A percentile compares a stretch with the other conserved stretches of the same genome.
Conservation (phyloP, 345 rosid species). For the Microthlaspi erraticum region DNA sequence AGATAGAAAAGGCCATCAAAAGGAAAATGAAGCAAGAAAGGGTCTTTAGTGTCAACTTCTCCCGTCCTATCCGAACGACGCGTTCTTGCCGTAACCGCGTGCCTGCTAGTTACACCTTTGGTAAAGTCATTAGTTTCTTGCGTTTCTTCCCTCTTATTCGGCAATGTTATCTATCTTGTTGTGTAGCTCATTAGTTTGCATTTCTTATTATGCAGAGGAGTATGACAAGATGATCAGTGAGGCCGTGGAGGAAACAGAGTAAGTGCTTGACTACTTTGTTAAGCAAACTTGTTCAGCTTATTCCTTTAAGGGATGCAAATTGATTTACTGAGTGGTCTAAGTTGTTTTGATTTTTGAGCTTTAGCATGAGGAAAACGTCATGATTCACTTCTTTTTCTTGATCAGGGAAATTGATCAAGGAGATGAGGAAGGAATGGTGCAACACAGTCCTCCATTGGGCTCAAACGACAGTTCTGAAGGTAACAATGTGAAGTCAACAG, state of each 20-base stretch:
- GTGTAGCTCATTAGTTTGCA: slow-evolving; percentile 27
- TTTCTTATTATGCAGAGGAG: slow-evolving; percentile 58
- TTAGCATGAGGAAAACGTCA: slow-evolving; percentile 8
- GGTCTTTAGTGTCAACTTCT: slow-evolving; percentile 49
- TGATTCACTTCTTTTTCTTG: slow-evolving; percentile 11
- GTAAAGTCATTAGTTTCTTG: slow-evolving; percentile 48
- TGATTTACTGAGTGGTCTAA: not conserved
- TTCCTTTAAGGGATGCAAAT: slow-evolving; percentile 13
- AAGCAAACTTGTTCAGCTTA: no score
- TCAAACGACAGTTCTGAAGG: slow-evolving; percentile 43
- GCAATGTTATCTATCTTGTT: not conserved
- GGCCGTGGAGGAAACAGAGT: slow-evolving; percentile 67
- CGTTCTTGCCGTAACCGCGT: slow-evolving; percentile 72
- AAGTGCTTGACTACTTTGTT: slow-evolving; percentile 48
- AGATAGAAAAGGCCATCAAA: slow-evolving; percentile 68
- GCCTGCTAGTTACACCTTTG: slow-evolving; percentile 71
- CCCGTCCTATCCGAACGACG: slow-evolving; percentile 42
- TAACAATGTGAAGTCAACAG: slow-evolving; percentile 41
- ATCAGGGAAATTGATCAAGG: slow-evolving; percentile 47
- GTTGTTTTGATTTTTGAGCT: not conserved
- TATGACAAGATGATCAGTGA: slow-evolving; percentile 74
- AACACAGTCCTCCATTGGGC: slow-evolving; percentile 23
- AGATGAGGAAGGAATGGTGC: slow-evolving; percentile 45
- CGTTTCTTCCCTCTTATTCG: slow-evolving; percentile 22
- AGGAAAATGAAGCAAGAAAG: slow-evolving; percentile 61